phyloP scores from a whole-genome alignment of 148 eudicot species.

The Persicaria maculosa region DNA sequence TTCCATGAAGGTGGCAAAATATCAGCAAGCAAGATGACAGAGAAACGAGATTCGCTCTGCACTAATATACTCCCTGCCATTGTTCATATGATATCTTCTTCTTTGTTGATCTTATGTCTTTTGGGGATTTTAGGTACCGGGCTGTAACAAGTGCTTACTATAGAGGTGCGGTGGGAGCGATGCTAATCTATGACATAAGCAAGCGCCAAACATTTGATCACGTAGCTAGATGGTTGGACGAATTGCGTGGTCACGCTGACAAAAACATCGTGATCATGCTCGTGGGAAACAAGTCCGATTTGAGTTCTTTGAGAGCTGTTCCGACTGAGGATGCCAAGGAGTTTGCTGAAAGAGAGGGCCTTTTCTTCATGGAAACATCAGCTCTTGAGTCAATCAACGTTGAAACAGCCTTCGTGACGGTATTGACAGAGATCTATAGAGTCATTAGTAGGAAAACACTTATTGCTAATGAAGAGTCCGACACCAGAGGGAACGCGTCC shows the following conservation, averaged over 20 bases:
- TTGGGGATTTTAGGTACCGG: constrained; percentile 32
- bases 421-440: constrained; percentile 39
- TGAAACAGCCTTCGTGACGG: constrained; percentile 39
- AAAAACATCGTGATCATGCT: constrained; percentile 54
- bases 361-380: constrained; percentile 55
- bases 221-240: constrained; percentile 53
- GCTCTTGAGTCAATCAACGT: constrained; percentile 53
- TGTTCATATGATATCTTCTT: neutral
- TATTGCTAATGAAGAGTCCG: constrained; percentile 19
- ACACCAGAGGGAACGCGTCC: constrained; percentile 42
- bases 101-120: neutral
- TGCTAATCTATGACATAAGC: constrained; percentile 53
- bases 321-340: constrained; percentile 58
- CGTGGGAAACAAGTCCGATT: constrained; percentile 48
- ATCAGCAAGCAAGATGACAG: too few relatives aligned
- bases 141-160: constrained; percentile 65
- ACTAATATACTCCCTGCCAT: too few relatives aligned
- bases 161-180: constrained; percentile 59
- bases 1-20: neutral
- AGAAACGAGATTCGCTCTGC: too few relatives aligned
- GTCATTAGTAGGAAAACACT: constrained; percentile 40
- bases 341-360: constrained; percentile 48
- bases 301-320: constrained; percentile 43
- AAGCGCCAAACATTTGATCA: constrained; percentile 61
- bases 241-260: constrained; percentile 48